Evolutionary conservation across 345 rosid species (phyloP), one percentile per base, ranked within the genome.

Genomic region (Clausena lansium): DNA sequence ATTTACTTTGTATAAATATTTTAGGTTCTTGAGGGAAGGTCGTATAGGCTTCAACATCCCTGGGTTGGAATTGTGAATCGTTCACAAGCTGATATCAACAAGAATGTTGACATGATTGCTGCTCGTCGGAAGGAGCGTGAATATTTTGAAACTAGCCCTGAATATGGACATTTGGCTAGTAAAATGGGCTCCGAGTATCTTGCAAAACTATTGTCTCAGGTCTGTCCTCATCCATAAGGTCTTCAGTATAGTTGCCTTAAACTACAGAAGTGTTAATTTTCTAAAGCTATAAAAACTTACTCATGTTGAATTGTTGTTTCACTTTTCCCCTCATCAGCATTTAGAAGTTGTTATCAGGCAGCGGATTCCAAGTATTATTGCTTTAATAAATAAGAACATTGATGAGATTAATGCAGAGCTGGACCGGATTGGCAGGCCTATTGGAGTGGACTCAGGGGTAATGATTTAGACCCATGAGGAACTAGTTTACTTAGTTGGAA

Each of bases 51-150:
- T 82, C 99, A 94, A 77, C 98, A 94, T 91, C 99, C 98, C 70
- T 96, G 99, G 99, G 99, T 94, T 58, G 99, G 99, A 81, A 92
- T 94, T 74, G 99, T 96, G 81, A 96, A 96, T 87, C 98, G 99
- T 75, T 96, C 99, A 32, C 99, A 96, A 88, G 98, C 99, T 77
- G 99, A 96, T 74, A 96, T 96, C 86, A 96, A 96, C 78, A 96
- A 91, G 85, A 96, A 95, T 65, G 95, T 92, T 63, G 99, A 96
- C 84, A 96, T 96, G 97, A 87, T 87, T 83, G 85, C 84, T 86
- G 98, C 98, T 54, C 98, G 98, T 60, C 80, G 92, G 47, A 96
- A 94, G 83, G 99, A 96, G 87, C 88, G 82, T 27, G 99, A 96
- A 84, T 96, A 96, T 84, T 96, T 96, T 84, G 98, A 96, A 88